Percentiles rank a stretch among this genome's conserved stretches.
phyloP scores from a whole-genome alignment of 1,284 basidiomycete genomes.

The Microbotryomycetes sp. region DNA sequence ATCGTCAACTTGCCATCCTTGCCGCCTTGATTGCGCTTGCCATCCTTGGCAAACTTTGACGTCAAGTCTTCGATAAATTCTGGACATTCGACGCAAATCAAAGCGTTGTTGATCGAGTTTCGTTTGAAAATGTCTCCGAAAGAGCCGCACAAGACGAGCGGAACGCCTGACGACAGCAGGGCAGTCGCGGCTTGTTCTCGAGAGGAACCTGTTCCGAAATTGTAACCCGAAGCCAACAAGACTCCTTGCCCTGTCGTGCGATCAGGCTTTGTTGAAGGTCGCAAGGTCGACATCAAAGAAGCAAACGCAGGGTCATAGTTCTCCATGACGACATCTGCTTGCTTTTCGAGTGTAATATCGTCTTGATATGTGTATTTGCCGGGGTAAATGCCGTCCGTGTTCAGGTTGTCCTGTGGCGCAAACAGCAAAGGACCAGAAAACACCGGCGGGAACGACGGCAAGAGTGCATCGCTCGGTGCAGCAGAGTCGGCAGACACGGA shows the following conservation, averaged over 20 bases:
- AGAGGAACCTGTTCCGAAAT: slow-evolving; percentile 98
- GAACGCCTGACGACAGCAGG: slow-evolving; percentile 85
- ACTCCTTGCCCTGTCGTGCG: slow-evolving; percentile 50
- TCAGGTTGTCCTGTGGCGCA: slow-evolving; percentile 92
- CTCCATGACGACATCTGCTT: slow-evolving; percentile 98
- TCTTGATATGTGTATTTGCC: slow-evolving; percentile 99
- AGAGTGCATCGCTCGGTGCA: slow-evolving; percentile 52
- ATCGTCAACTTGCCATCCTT: slow-evolving; percentile 72
- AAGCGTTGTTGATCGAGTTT: slow-evolving; percentile 97
- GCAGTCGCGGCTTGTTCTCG: slow-evolving; percentile 98
- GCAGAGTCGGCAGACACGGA: slow-evolving; percentile 30
- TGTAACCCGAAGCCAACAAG: slow-evolving; percentile 87
- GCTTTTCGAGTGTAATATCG: slow-evolving; percentile 89
- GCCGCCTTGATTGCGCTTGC: slow-evolving; percentile 66
- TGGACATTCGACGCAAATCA: slow-evolving; percentile 89
- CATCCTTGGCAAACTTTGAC: slow-evolving; percentile 60
- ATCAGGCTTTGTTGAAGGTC: slow-evolving; percentile 25
- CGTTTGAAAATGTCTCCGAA: slow-evolving; percentile 99
- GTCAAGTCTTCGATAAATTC: slow-evolving; percentile 83
- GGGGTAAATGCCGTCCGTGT: slow-evolving; percentile 97
- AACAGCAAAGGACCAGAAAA: slow-evolving; percentile 85
- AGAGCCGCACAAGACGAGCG: slow-evolving; percentile 87
- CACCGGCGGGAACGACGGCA: slow-evolving; percentile 69
- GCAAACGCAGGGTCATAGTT: slow-evolving; percentile 95
- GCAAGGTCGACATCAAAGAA: slow-evolving; percentile 57